Base-by-base conservation (phyloP, 2,329 filamentous ascomycete genomes). In the Pezicula carpinea region DNA sequence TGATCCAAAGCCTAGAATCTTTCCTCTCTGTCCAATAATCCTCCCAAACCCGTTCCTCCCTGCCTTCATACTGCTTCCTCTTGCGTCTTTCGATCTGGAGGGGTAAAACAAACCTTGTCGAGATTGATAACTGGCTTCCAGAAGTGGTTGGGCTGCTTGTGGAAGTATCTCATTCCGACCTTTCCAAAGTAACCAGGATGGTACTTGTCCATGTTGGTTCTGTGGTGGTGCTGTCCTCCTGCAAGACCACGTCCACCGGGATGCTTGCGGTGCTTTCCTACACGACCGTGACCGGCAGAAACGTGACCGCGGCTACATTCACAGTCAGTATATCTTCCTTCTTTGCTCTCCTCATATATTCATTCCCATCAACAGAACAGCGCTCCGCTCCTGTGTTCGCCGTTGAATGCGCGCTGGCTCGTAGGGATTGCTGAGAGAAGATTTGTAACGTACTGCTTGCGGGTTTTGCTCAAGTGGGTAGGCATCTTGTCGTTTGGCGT, bases 181-280 rank as follows among this genome's bases (percentile, higher is more conserved):
- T 96, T 96, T 77, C 89, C 89, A 76, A 96, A 97, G 88, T 97
- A 97, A 89, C 93, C 93, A 56, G 92, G 90, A 71, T 95, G 89
- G 85, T 92, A 90, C 77, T 92, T 85, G 73, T 89, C 85, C 66
- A 90, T 77, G 79, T 95, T 95, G 69, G 89, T 95, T 63, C 89
- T 77, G 84, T 95, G 89, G 79, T 99, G 93, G 81, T 99, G 93
- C 79, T 96, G 89, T 83, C 91, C 92, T 95, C 93, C 92, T 72
- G 93, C 93, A 77, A 86, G 79, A 85, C 82, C 82, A 88, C 88
- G 79, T 81, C 82, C 82, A 83, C 82, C 82, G 63, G 80, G 82
- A 64, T 85, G 82, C 85, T 99, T 97, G 71, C 93, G 82, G 87
- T 96, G 91, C 87, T 97, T 97, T 74, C 93, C 93, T 71, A 97